phyloP scores from a whole-genome alignment of 805 yeast species.

The Debaryomyces hansenii region DNA sequence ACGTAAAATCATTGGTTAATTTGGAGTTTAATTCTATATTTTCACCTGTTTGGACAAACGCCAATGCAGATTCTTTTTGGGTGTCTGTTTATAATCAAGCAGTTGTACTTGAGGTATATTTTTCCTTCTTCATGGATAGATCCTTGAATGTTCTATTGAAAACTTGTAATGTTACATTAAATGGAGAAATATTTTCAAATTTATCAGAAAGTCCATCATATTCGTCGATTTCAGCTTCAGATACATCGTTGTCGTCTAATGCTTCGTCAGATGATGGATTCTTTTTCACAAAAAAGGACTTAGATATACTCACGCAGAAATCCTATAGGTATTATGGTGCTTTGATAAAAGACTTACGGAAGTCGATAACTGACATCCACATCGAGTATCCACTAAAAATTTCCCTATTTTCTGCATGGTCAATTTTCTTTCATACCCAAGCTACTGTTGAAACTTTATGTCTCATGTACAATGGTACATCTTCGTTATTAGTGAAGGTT shows the following conservation, averaged over 20 bases:
- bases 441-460: constrained; percentile 32
- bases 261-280: background rate
- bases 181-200: constrained; percentile 2
- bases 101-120: constrained; percentile 27
- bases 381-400: constrained; percentile 38
- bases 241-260: background rate
- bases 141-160: constrained; percentile 28
- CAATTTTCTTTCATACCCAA: constrained; percentile 32
- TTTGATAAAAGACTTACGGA: constrained; percentile 34
- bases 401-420: constrained; percentile 36
- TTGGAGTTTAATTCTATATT: constrained; percentile 9
- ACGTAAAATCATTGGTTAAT: constrained; percentile 14
- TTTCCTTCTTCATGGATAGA: constrained; percentile 38
- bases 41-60: constrained; percentile 27
- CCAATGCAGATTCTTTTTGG: constrained; percentile 28
- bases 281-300: constrained; percentile 16
- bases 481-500: constrained; percentile 26
- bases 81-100: constrained; percentile 27
- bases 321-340: constrained; percentile 35
- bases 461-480: constrained; percentile 35
- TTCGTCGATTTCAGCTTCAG: background rate
- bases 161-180: constrained; percentile 10
- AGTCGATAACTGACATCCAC: constrained; percentile 27
- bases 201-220: background rate
- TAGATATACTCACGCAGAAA: constrained; percentile 28